Evolutionary conservation across 257 asterid species (phyloP).

Genomic region (Cordia subcordata): DNA sequence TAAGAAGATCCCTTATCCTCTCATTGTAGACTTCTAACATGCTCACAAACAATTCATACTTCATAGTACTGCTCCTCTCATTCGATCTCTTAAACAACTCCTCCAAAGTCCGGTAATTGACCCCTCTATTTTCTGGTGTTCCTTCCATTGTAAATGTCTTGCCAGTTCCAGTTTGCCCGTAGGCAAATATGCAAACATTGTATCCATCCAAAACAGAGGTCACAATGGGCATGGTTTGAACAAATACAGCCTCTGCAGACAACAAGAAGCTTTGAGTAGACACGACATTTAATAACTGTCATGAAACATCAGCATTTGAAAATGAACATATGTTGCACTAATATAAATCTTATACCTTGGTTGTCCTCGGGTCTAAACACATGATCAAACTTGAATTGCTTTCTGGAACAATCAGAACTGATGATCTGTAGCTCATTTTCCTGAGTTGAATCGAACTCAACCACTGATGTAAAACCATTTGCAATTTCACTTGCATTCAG

Average conservation of each 20-base stretch:
- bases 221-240: conserved; percentile 75
- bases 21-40: conserved; percentile 98
- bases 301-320: neutral
- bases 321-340: neutral
- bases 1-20: conserved; percentile 87
- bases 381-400: conserved; percentile 80
- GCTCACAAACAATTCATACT: conserved; percentile 77
- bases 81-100: conserved; percentile 65
- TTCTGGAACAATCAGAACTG: conserved; percentile 68
- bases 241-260: conserved; percentile 67
- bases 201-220: conserved; percentile 93
- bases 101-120: conserved; percentile 83
- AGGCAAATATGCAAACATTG: conserved; percentile 95
- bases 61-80: conserved; percentile 62
- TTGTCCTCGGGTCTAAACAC: conserved; percentile 73
- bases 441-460: conserved; percentile 68
- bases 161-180: conserved; percentile 87
- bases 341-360: conserved; percentile 50
- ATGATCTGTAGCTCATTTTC: conserved; percentile 78
- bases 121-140: conserved; percentile 82
- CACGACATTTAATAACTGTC: too few species aligned
- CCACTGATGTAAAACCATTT: conserved; percentile 54
- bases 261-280: conserved; percentile 2
- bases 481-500: conserved; percentile 65
- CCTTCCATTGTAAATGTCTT: conserved; percentile 96